Base-by-base conservation (phyloP, 2,329 filamentous ascomycete species). In the Corniculantispora saksenae region DNA sequence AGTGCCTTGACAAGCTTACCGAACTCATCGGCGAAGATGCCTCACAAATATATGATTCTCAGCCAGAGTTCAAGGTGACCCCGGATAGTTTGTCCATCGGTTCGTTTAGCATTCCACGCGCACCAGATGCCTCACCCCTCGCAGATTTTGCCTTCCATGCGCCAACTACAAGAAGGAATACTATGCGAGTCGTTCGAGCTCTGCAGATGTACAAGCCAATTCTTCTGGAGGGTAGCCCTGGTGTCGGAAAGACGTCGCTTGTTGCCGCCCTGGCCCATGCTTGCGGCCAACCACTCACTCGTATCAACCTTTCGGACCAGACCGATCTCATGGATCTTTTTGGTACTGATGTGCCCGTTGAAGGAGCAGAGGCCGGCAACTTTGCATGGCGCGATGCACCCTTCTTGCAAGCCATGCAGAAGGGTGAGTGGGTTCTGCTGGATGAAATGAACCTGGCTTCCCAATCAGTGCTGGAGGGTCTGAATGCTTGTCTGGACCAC, bases 371-470 rank as follows among this genome's bases (percentile, higher is more conserved):
- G 72, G 91, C 93, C 9, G 95, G 95, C 1, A 91, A 92, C 66
- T 99, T 99, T 73, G 90, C 92, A 1, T 99, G 95, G 95, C 88
- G 93, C 70, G 94, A 99, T 75, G 95, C 94, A 0, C 94, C 95
- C 1, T 98, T 99, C 74, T 81, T 99, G 23, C 91, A 93, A 74
- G 95, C 95, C 0, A 98, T 99, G 94, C 95, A 98, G 74, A 91
- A 88, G 65, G 95, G 95, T 32, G 92, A 97, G 71, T 99, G 95
- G 95, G 95, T 99, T 13, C 82, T 99, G 32, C 84, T 99, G 0
- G 95, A 99, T 73, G 95, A 99, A 81, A 99, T 99, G 95, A 99
- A 99, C 72, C 80, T 99, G 68, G 95, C 96, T 1, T 98, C 94
- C 0, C 95, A 99, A 75, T 97, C 94, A 5, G 94, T 99, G 2